Evolutionary conservation across 208 protist genomes (phyloP), one percentile per base, ranked within the genome.

Genomic region (Leishmania martiniquensis): DNA sequence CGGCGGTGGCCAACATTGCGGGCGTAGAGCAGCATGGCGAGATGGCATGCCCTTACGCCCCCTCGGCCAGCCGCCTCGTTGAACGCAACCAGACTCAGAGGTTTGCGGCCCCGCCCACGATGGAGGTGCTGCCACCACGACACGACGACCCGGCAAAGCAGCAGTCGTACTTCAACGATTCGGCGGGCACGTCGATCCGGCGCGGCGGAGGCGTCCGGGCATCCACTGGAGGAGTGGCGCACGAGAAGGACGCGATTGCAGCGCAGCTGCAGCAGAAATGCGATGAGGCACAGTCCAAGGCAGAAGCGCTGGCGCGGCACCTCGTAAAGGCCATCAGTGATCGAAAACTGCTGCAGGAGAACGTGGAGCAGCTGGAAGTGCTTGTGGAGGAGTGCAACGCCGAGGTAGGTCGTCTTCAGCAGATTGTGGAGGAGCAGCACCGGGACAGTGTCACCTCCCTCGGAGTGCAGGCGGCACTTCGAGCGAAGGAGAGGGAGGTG

Each of bases 401-500:
- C 57, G 90, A 96, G 73, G 83, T 93, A n/a, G 85, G 82, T 52
- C 87, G 85, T 20, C 80, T 94, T 59, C 85, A 93, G 77, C 70
- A 77, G 22, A 75, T 82, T 39, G 82, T 88, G 6, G 87, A 89
- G 74, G 73, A 88, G 66, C 83, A 93, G 83, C 84, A 88, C 67
- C 75, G 78, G 44, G 75, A 84, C 49, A 77, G 72, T 37, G 67
- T 67, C 39, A 67, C 51, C 79, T 73, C 74, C 60, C 65, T 78
- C 59, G 80, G 60, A n/a, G 55, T 82, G 66, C 55, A 72, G 78
- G 84, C 87, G 17, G 86, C 90, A 44, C 70, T 94, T 65, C 83
- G 89, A 25, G 88, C 87, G 10, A 97, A 97, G 81, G 91, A 95
- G 72, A 80, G 89, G 22, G 93, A 97, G 76, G 76, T 97, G 45